Evolutionary conservation across 768 basidiomycete species (phyloP).

Genomic region (Lyophyllum atratum): DNA sequence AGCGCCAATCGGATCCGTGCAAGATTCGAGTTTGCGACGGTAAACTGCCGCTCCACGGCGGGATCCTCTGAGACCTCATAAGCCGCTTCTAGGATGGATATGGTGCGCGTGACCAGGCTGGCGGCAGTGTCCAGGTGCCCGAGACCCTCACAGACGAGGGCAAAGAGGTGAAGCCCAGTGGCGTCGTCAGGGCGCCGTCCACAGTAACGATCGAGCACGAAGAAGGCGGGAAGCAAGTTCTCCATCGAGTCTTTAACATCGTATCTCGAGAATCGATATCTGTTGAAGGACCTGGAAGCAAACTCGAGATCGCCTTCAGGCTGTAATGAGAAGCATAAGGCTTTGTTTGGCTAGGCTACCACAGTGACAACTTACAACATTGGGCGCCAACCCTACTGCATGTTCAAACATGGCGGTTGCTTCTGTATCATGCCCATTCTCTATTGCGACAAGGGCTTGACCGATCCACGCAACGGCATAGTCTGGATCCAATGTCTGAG

Average conservation of each 20-base stretch:
- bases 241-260: constrained; percentile 32
- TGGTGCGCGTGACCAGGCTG: constrained; percentile 59
- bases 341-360: not conserved
- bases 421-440: constrained; percentile 58
- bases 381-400: constrained; percentile 59
- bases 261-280: constrained; percentile 20
- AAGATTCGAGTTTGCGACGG: constrained; percentile 78
- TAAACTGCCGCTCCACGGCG: constrained; percentile 74
- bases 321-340: constrained; percentile 39
- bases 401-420: constrained; percentile 74
- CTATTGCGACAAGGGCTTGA: constrained; percentile 71
- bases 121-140: constrained; percentile 67
- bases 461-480: constrained; percentile 89
- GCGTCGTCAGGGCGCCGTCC: constrained; percentile 68
- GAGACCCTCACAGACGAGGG: constrained; percentile 82
- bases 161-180: constrained; percentile 79
- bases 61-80: constrained; percentile 90
- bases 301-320: constrained; percentile 82
- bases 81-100: constrained; percentile 73
- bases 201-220: constrained; percentile 77
- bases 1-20: constrained; percentile 74
- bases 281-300: constrained; percentile 58
- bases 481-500: constrained; percentile 92
- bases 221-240: constrained; percentile 74
- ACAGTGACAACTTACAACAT: constrained; percentile 49